These are phyloP conservation scores for Cucurbita pepo DNA, from an alignment of 306 rosid genomes.

Conservation along the genomic window DNA sequence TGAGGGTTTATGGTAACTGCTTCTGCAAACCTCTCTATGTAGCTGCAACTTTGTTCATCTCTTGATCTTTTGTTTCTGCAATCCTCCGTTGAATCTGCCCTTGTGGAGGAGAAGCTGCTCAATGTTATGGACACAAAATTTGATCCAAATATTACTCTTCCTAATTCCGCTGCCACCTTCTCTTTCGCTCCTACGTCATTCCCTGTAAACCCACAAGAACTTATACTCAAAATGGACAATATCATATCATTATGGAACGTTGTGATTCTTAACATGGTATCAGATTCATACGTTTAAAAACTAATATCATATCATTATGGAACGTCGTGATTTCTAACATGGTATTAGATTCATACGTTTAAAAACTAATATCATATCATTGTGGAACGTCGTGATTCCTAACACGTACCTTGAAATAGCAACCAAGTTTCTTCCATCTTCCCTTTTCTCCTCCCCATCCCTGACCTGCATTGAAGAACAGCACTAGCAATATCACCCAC, in stretches of 20 bases:
- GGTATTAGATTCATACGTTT: too few species aligned
- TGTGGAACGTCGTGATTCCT: too few species aligned
- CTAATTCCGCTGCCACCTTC: slow-evolving; percentile 64
- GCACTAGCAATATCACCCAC: slow-evolving; percentile 56
- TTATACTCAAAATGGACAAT: background rate
- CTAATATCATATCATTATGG: too few species aligned
- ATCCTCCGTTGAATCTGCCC: slow-evolving; percentile 56
- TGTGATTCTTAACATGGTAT: too few species aligned
- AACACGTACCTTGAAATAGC: slow-evolving; percentile 44
- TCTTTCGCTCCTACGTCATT: slow-evolving; percentile 50
- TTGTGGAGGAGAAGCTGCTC: slow-evolving; percentile 61
- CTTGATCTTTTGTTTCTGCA: slow-evolving; percentile 56
- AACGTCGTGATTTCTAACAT: too few species aligned
- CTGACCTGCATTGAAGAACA: slow-evolving; percentile 65
- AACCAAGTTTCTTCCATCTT: slow-evolving; percentile 74
- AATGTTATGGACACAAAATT: slow-evolving; percentile 40
- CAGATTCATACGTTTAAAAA: too few species aligned
- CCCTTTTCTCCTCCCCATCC: slow-evolving; percentile 50
- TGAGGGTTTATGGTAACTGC: slow-evolving; percentile 54
- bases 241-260: too few species aligned
- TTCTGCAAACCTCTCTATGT: slow-evolving; percentile 49
- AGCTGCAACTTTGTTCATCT: slow-evolving; percentile 57
- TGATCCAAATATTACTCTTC: slow-evolving; percentile 46
- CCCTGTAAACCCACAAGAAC: background rate
- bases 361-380: too few species aligned